phyloP scores from a whole-genome alignment of 495 filamentous ascomycete genomes.

The Xylaria longipes region DNA sequence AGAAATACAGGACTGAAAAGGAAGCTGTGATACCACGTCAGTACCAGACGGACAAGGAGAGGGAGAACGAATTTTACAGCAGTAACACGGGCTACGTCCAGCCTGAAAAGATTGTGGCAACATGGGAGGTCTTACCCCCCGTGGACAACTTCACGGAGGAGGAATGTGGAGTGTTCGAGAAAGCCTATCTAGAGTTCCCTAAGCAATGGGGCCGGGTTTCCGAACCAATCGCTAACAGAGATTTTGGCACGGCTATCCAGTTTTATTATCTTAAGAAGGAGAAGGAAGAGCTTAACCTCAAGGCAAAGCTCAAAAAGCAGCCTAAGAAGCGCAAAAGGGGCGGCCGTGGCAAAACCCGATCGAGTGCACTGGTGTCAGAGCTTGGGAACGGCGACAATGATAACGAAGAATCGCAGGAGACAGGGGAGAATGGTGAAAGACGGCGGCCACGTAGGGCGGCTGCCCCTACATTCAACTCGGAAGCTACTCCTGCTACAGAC shows the following conservation, averaged over 20 bases:
- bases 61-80: slow-evolving; percentile 62
- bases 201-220: slow-evolving; percentile 96
- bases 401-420: slow-evolving; percentile 58
- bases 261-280: slow-evolving; percentile 97
- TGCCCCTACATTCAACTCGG: slow-evolving; percentile 57
- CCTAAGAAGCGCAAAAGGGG: slow-evolving; percentile 67
- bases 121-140: slow-evolving; percentile 76
- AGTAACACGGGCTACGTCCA: slow-evolving; percentile 77
- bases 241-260: slow-evolving; percentile 85
- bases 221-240: slow-evolving; percentile 69
- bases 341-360: slow-evolving; percentile 66
- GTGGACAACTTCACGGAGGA: slow-evolving; percentile 83
- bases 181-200: slow-evolving; percentile 77
- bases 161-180: slow-evolving; percentile 79
- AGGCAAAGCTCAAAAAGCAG: slow-evolving; percentile 79
- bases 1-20: slow-evolving; percentile 76
- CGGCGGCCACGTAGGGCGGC: slow-evolving; percentile 62
- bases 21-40: slow-evolving; percentile 87
- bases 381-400: slow-evolving; percentile 67
- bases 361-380: slow-evolving; percentile 78
- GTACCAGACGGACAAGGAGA: slow-evolving; percentile 60
- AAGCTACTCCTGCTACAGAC: slow-evolving; percentile 54
- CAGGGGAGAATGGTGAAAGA: slow-evolving; percentile 57
- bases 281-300: slow-evolving; percentile 86
- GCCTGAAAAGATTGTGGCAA: slow-evolving; percentile 67